These are phyloP conservation scores for Chimonanthus praecox DNA, from an alignment of 164 flowering plant genomes.

Conservation along the genomic window DNA sequence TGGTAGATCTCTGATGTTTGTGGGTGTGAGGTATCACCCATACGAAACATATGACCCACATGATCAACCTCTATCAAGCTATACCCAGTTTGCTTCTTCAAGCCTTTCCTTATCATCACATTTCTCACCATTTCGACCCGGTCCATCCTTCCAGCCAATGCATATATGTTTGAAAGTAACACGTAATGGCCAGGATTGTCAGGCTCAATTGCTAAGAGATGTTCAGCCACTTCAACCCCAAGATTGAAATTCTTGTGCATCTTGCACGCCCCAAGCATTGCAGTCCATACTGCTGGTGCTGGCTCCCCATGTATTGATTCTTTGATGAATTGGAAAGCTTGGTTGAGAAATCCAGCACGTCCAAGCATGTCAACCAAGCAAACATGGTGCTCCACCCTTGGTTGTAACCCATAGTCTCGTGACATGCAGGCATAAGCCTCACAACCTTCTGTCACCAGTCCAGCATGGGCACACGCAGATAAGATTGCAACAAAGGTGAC, in stretches of 20 bases:
- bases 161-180: constrained; percentile 64
- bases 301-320: constrained; percentile 23
- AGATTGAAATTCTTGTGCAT: constrained; percentile 63
- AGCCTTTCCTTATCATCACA: constrained; percentile 42
- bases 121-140: constrained; percentile 54
- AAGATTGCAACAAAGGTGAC: constrained; percentile 59
- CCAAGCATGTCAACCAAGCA: constrained; percentile 79
- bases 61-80: constrained; percentile 52
- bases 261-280: constrained; percentile 82
- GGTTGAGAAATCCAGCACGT: constrained; percentile 54
- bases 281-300: constrained; percentile 64
- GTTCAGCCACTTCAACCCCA: constrained; percentile 53
- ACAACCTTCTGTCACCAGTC: constrained; percentile 52
- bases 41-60: constrained; percentile 47
- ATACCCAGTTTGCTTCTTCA: constrained; percentile 70
- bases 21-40: constrained; percentile 60
- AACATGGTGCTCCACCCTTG: constrained; percentile 68
- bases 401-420: constrained; percentile 33
- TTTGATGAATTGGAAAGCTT: constrained; percentile 44
- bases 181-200: constrained; percentile 73
- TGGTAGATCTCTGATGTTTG: constrained; percentile 36
- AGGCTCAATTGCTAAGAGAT: constrained; percentile 48
- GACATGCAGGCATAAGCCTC: constrained; percentile 35
- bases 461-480: constrained; percentile 77
- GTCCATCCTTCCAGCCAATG: constrained; percentile 64